A percentile compares a stretch with the other conserved stretches of the same genome.
Conservation (phyloP, 2,329 filamentous ascomycete genomes). For the Harringtonia lauricola region DNA sequence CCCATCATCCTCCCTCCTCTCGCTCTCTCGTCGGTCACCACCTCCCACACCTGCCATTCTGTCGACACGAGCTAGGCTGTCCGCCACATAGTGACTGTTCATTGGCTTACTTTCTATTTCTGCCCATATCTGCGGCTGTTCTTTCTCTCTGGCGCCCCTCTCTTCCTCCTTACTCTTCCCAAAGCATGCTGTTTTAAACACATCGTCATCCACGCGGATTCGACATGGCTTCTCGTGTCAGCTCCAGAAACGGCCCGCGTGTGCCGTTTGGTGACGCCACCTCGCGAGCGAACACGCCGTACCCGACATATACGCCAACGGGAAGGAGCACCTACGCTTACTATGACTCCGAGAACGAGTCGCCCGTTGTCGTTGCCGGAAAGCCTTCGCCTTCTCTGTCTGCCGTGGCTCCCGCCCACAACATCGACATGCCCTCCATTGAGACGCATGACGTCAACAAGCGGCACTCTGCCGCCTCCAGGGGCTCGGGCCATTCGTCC, state of each 20-base stretch:
- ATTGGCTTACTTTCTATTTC: background rate
- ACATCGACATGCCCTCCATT: background rate
- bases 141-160: background rate
- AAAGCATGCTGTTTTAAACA: constrained; percentile 6
- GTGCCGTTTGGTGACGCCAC: constrained; percentile 20
- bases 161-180: background rate
- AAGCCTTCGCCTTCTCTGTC: constrained; percentile 1
- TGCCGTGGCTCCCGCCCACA: background rate
- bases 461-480: constrained; percentile 21
- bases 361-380: background rate
- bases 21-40: too few species aligned
- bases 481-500: constrained; percentile 16
- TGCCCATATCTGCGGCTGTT: background rate
- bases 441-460: constrained; percentile 2
- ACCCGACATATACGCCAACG: constrained; percentile 7
- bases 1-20: background rate
- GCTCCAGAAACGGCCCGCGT: constrained; percentile 11
- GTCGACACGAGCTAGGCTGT: background rate
- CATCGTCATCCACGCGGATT: background rate
- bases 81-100: background rate
- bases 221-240: constrained; percentile 15
- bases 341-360: constrained; percentile 5
- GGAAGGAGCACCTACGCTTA: constrained; percentile 4
- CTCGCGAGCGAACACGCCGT: constrained; percentile 16
- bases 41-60: background rate